Evolutionary conservation across 1,139 yeast genomes (phyloP).

Genomic region (Taphrina confusa): DNA sequence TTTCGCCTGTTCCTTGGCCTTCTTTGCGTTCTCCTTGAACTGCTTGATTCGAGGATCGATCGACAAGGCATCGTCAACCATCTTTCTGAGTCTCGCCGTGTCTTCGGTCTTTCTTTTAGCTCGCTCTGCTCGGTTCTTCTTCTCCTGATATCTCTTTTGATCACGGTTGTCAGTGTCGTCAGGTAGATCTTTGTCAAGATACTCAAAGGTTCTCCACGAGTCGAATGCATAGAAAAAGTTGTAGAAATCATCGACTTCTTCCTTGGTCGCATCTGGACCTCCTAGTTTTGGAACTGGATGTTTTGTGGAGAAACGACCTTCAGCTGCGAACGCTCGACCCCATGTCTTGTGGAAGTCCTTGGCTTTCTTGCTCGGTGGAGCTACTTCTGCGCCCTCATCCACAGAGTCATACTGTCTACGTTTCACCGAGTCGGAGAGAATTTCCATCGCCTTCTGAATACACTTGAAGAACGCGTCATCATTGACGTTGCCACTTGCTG

Average conservation of each 20-base stretch:
- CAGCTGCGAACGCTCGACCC: slow-evolving; percentile 89
- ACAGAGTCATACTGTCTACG: slow-evolving; percentile 95
- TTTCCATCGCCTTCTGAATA: slow-evolving; percentile 94
- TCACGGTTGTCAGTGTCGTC: slow-evolving; percentile 98
- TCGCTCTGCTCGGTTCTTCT: slow-evolving; percentile 94
- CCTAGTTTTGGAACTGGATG: slow-evolving; percentile 89
- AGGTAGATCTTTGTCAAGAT: slow-evolving; percentile 98
- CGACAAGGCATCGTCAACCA: slow-evolving; percentile 81
- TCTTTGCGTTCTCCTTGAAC: slow-evolving; percentile 92
- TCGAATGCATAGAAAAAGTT: slow-evolving; percentile 92
- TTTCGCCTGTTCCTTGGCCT: slow-evolving; percentile 89
- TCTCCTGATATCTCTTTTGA: slow-evolving; percentile 97
- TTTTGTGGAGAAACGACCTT: slow-evolving; percentile 86
- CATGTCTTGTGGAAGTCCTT: slow-evolving; percentile 70
- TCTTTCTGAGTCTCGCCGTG: slow-evolving; percentile 80
- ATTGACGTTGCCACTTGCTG: slow-evolving; percentile 81
- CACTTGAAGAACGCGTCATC: slow-evolving; percentile 98
- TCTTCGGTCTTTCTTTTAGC: slow-evolving; percentile 98
- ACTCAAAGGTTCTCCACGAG: slow-evolving; percentile 98
- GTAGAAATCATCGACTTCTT: slow-evolving; percentile 86
- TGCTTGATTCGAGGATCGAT: slow-evolving; percentile 93
- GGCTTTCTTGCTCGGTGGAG: slow-evolving; percentile 63
- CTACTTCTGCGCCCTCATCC: slow-evolving; percentile 81
- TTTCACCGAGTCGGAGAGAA: slow-evolving; percentile 78
- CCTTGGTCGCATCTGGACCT: slow-evolving; percentile 63